Base-by-base conservation (phyloP, 768 basidiomycete genomes). In the Kwoniella bestiolae region DNA sequence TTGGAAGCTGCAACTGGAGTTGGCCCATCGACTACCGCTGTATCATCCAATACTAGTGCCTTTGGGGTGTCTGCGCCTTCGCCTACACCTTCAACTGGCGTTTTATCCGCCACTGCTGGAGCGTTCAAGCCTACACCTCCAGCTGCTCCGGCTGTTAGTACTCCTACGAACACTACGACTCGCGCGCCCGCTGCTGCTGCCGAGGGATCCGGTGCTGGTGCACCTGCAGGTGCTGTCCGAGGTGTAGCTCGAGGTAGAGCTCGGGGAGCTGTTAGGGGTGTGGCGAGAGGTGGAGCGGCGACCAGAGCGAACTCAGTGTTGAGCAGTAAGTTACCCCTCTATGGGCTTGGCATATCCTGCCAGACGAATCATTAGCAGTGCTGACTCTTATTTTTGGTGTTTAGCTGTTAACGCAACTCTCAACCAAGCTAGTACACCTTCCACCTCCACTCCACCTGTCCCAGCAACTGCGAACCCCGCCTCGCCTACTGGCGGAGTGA, bases 321-420 rank as follows among this genome's bases (percentile, higher is more conserved):
- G 28, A 65, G 59, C 35, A 63, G 75, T 76, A 32, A 60, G 75
- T 69, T 21, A 11, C 34, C 7, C 55, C 31, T 41, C 29, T 25
- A 25, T 26, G 23, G 21, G 23, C 16, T 45, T 14, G 21, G 4
- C 45, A n/a, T n/a, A n/a, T 32, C 18, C 7, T 14, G 31, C 7
- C 12, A 16, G 12, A 4, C 11, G 28, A 34, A n/a, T 38, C 25
- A 25, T 4, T 45, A 5, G 35, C 18, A 49, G 12, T 14, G 31
- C 35, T 53, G 51, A 61, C 28, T 25, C 26, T 12, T 8, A 5
- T 47, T 31, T 26, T 25, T 45, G 23, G n/a, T 46, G 45, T 28
- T 11, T 56, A 75, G 76, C 68, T 38, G 76, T 78, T 62, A 78
- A 78, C 52, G 76, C 76, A 5, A 70, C 74, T 4, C 63, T 78